A percentile compares a stretch with the other conserved stretches of the same genome.
phyloP scores from a whole-genome alignment of 2,329 filamentous ascomycete species.

The Grosmannia serpens region DNA sequence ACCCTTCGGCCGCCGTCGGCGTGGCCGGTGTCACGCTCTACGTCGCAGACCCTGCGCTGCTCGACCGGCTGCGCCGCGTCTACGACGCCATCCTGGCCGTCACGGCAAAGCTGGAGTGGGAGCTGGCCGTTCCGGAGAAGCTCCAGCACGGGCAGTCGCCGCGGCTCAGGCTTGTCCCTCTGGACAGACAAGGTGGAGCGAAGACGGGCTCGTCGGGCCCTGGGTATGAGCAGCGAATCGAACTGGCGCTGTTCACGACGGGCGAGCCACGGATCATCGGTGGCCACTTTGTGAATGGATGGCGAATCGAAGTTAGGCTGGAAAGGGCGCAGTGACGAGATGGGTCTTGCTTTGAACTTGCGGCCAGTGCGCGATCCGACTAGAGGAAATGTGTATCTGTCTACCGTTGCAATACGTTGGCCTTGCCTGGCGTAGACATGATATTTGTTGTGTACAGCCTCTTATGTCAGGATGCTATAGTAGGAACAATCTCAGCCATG shows the following conservation, averaged over 20 bases:
- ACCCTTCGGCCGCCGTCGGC: constrained; percentile 40
- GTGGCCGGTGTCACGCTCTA: constrained; percentile 32
- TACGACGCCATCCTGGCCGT: constrained; percentile 18
- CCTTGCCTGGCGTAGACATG: no score
- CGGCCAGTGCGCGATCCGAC: no score
- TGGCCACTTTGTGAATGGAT: constrained; percentile 9
- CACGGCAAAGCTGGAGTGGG: constrained; percentile 2
- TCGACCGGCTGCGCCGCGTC: constrained; percentile 13
- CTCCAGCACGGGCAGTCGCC: background rate
- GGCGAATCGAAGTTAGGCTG: constrained; percentile 7
- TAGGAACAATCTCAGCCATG: no score
- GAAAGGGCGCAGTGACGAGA: background rate
- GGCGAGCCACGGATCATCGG: constrained; percentile 2
- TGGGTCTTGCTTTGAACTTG: no score
- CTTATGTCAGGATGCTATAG: no score
- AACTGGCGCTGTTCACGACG: constrained; percentile 7
- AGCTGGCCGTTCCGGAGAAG: constrained; percentile 3
- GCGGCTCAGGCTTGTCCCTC: background rate
- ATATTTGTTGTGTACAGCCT: no score
- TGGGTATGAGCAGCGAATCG: constrained; percentile 1
- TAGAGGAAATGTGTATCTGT: no score
- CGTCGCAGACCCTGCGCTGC: constrained; percentile 15
- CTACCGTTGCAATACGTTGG: no score
- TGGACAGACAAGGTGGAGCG: background rate
- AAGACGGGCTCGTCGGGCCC: background rate